Base-by-base conservation (phyloP, 106 monocot genomes). In the Dioscorea dumetorum region DNA sequence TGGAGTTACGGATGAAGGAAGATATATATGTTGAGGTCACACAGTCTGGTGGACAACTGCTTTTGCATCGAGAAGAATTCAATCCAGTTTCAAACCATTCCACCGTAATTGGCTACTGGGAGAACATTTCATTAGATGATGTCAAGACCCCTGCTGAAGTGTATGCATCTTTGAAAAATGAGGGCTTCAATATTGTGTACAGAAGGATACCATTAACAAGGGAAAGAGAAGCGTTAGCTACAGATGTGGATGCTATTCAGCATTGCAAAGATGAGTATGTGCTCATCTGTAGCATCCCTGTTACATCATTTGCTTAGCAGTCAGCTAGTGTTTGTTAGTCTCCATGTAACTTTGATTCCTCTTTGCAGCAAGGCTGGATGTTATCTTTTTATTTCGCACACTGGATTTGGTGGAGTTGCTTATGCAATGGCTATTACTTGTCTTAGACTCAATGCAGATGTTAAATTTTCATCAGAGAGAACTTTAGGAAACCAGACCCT, bases 361-460 rank as follows among this genome's bases (percentile, higher is more conserved):
- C 49, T 58, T 17, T 87, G 72, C 83, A 99, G 97, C 71, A 72
- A 50, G 78, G 87, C 84, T 68, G 76, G 78, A 49, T 72, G 74
- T 76, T 86, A 90, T 74, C 84, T 99, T 50, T 99, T 85, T 76
- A 67, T 99, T 72, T 99, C 99, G 54, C 93, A 87, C 77, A 99
- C 99, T 13, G 99, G 99, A 75, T 68, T 79, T 67, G 92, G 93
- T 9, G 99, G 90, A 50, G 93, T 87, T 71, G 85, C 87, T 33
- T 99, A 99, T 77, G 93, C 99, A 58, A 93, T 99, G 99, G 87
- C 88, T 34, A 93, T 99, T 61, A 93, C 80, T 53, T 99, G 99
- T 65, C 93, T 99, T 72, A 74, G 74, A 61, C 77, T 99, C 48
- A 76, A 78, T 68, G 80, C 82, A 60, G 82, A 87, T 75, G 57